Conservation (phyloP, 495 filamentous ascomycete genomes). For the Pseudomonodictys pantanalensis region DNA sequence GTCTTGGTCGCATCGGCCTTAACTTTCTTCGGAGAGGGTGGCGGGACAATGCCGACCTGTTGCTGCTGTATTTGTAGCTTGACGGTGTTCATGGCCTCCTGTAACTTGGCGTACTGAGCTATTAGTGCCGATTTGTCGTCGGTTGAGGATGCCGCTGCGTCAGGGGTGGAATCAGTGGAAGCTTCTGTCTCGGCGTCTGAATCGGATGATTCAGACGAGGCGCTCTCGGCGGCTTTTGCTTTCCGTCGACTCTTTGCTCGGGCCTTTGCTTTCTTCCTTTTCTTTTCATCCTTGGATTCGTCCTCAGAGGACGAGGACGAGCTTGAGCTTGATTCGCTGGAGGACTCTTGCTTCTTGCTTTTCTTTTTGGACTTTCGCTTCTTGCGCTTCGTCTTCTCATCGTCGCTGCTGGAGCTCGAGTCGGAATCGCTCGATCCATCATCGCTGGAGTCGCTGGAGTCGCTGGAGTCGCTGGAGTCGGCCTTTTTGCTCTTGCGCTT, state of each 20-base stretch:
- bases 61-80: not conserved
- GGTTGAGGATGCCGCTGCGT: not conserved
- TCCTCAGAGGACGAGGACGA: conserved; percentile 13
- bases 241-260: conserved; percentile 1
- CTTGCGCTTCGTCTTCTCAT: conserved; percentile 36
- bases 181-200: not conserved
- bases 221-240: not conserved
- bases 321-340: not conserved
- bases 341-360: conserved; percentile 6
- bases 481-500: too few species aligned
- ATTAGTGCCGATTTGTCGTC: not conserved
- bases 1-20: not conserved
- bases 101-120: not conserved
- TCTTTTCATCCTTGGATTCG: conserved; percentile 17
- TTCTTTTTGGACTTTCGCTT: conserved; percentile 38
- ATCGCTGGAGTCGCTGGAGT: too few species aligned
- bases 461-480: too few species aligned
- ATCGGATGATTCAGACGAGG: not conserved
- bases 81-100: conserved; percentile 1
- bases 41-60: not conserved
- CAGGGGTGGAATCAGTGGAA: not conserved
- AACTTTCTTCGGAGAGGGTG: not conserved
- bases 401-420: not conserved
- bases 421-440: too few species aligned
- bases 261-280: conserved; percentile 5